Evolutionary conservation across 305 asterid species (phyloP), one percentile per base, ranked within the genome.

Genomic region (Galium porrigens): DNA sequence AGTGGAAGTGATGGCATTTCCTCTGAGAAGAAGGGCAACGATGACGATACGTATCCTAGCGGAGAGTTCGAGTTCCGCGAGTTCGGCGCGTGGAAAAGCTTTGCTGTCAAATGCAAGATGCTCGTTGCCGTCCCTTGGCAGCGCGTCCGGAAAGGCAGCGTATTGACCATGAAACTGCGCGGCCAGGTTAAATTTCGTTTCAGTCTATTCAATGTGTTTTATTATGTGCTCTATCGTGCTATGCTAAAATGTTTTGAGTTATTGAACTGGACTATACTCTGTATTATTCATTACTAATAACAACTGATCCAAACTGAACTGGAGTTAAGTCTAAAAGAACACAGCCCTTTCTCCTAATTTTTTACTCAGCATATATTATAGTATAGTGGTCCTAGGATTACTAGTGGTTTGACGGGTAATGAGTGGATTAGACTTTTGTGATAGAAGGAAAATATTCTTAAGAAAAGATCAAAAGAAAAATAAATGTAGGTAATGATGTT

Each of bases 131-230:
- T 72, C 77, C 99, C 99, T 11, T 92, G 96, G 96, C 76, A 92
- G 83, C 95, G 96, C 64, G 91, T 92, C 54, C 81, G 79, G 74
- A 89, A 86, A 71, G 95, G 95, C 75, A 89, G 95, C 56, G 96
- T 92, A 68, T 83, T 92, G 68, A 82, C 86, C 10, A 82, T 89
- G 85, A 89, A 87, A 64, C 63, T 92, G 58, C 95, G 99, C 14
- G 98, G 96, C 64, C 88, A 89, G 98, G 98, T 90, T 34, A 0
- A 44, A 14, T 44, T 48, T 39, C 6, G 5, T 49, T 49, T 51
- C 49, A 10, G 14, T 3, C 14, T 22, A 18, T 32, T 10, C 18
- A 12, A 5, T 20, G 32, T 70, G 20, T 61, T 54, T 12, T 27
- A 3, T 36, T 29, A 58, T 25, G 15, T 52, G 4, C 20, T 27